Evolutionary conservation across 345 rosid genomes (phyloP), one percentile per base, ranked within the genome.

Genomic region (Aquilaria malaccensis): DNA sequence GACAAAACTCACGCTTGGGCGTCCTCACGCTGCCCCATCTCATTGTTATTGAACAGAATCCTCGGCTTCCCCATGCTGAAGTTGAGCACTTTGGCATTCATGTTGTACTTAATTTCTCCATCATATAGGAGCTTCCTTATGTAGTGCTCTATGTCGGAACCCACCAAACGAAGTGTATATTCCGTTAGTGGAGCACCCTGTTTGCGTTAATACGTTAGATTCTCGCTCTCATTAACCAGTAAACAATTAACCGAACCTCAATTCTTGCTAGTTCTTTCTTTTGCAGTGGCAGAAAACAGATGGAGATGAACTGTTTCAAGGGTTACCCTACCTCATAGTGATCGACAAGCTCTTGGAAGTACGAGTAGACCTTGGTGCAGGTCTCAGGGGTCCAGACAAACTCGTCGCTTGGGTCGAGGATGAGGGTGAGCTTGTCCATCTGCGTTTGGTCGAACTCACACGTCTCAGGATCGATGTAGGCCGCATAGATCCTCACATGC

Each of bases 121-220:
- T 82, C 91, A 45, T 79, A 92, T 41, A 89, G 71, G 72, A 92
- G 74, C 79, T 89, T 87, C 72, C 97, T 82, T 70, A 89, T 92
- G 77, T 85, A 92, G 69, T 92, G 98, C 72, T 92, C 95, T 56
- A 92, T 61, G 70, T 92, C 95, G 0, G 98, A 92, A 66, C 98
- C 98, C 9, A 92, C 85, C 72, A 87, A 76, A 55, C 95, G 77
- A 1, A 92, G 83, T 6, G 97, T 89, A 70, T 92, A 92, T 69
- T 92, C 97, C 6, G 98, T 92, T 79, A 89, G 67, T 13, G 87
- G 91, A 1, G 98, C 98, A 32, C 97, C 98, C 98, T 92, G 82
- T 51, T 51, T 66, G 59, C 52, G 56, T 12, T 11, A 63, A 30
- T 52, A 47, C 10, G 14, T 53, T 45, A 22, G 60, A 29, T 52